phyloP scores from a whole-genome alignment of 805 yeast genomes.

The Candida dajiaensis region DNA sequence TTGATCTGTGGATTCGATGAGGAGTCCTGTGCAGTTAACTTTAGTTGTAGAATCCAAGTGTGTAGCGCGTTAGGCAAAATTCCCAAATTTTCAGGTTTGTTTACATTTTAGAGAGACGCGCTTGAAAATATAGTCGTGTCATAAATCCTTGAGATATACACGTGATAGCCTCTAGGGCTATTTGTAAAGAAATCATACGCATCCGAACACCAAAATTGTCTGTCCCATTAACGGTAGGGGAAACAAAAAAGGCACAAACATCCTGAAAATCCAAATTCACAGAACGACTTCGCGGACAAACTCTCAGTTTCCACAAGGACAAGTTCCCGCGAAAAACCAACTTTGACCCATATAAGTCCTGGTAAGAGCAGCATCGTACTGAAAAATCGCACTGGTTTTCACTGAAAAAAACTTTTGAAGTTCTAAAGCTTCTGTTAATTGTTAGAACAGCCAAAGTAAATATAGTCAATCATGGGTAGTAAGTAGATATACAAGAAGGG shows the following conservation, averaged over 20 bases:
- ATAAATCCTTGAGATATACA: neutral
- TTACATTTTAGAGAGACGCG: conserved; percentile 7
- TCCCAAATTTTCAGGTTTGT: conserved; percentile 5
- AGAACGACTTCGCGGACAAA: neutral
- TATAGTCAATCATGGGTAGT: conserved; percentile 65
- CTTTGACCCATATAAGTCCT: neutral
- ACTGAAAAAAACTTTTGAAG: conserved; percentile 11
- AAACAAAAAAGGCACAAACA: neutral
- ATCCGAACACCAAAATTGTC: neutral
- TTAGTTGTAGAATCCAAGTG: neutral
- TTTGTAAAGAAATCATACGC: neutral
- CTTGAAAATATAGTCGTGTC: neutral
- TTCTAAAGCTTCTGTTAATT: neutral
- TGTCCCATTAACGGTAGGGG: neutral
- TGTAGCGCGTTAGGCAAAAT: neutral
- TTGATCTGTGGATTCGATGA: neutral
- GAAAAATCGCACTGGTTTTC: neutral
- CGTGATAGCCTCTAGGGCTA: neutral
- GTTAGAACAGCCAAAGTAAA: conserved; percentile 2
- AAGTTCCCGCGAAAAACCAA: conserved; percentile 3
- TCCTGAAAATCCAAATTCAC: neutral
- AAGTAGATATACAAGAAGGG: conserved; percentile 37
- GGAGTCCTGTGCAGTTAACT: too few relatives aligned
- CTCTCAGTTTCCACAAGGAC: neutral
- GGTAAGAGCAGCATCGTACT: neutral